phyloP scores from a whole-genome alignment of 371 early-diverging fungal genomes.

The Cladochytrium tenue region DNA sequence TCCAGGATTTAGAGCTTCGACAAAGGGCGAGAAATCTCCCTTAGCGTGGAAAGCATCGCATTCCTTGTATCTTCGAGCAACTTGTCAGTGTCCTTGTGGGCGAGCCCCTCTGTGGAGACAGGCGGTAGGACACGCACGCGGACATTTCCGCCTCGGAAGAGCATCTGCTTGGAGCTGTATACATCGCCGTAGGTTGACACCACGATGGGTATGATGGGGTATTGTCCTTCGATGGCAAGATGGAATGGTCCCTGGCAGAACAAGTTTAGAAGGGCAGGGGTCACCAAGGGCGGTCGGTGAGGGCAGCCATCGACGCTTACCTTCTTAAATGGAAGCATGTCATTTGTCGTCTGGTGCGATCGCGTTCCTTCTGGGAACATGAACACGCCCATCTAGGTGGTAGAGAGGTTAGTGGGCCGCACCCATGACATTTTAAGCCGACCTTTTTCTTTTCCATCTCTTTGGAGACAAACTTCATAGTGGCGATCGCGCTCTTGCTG shows the following conservation, averaged over 20 bases:
- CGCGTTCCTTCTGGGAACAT: slow-evolving; percentile 88
- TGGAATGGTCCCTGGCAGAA: slow-evolving; percentile 63
- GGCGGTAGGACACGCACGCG: slow-evolving; percentile 79
- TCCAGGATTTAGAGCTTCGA: too few species aligned
- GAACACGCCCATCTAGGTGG: slow-evolving; percentile 16
- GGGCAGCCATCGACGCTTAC: background rate
- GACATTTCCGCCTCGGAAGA: slow-evolving; percentile 71
- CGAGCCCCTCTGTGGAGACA: slow-evolving; percentile 66
- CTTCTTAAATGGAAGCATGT: slow-evolving; percentile 89
- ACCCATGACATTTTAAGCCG: background rate
- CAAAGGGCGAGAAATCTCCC: background rate
- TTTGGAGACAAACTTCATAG: slow-evolving; percentile 74
- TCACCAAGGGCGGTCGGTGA: background rate
- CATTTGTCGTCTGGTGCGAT: slow-evolving; percentile 69
- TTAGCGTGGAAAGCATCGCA: background rate
- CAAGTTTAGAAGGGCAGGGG: background rate
- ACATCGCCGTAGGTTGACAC: slow-evolving; percentile 1
- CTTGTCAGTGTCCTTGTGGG: slow-evolving; percentile 63
- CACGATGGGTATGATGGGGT: slow-evolving; percentile 87
- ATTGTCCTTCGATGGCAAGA: slow-evolving; percentile 81
- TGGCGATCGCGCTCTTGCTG: slow-evolving; percentile 72
- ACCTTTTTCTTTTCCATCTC: slow-evolving; percentile 74
- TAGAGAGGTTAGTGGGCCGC: background rate
- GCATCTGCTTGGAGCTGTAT: slow-evolving; percentile 26
- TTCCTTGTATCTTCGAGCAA: background rate